A percentile compares a stretch with the other conserved stretches of the same genome.
These are phyloP conservation scores for Hypsizygus marmoreus DNA, from an alignment of 768 basidiomycete genomes.

Conservation along the genomic window DNA sequence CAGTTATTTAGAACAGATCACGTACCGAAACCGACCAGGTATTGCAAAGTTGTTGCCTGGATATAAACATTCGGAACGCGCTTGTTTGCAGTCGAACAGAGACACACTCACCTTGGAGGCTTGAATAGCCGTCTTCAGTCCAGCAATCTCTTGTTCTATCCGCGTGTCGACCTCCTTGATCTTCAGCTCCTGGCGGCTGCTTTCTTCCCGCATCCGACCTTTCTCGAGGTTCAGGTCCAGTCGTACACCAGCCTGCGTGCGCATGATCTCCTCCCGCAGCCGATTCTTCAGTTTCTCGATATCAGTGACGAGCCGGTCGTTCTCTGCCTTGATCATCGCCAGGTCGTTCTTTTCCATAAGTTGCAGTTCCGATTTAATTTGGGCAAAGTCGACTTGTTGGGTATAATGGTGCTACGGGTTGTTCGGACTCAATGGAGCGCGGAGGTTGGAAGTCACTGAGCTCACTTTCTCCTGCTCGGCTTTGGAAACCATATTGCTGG, in stretches of 20 bases:
- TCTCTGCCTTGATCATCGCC: slow-evolving; percentile 93
- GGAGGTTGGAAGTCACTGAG: neutral
- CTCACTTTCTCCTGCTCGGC: slow-evolving; percentile 94
- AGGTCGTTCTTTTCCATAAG: slow-evolving; percentile 97
- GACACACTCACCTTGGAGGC: slow-evolving; percentile 67
- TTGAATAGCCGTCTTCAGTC: slow-evolving; percentile 79
- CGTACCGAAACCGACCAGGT: slow-evolving; percentile 85
- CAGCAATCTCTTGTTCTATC: slow-evolving; percentile 95
- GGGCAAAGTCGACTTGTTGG: slow-evolving; percentile 95
- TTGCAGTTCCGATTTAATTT: slow-evolving; percentile 94
- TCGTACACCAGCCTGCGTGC: slow-evolving; percentile 91
- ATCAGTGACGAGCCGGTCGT: slow-evolving; percentile 88
- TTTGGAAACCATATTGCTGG: slow-evolving; percentile 93
- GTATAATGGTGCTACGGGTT: slow-evolving; percentile 78
- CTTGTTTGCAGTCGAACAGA: neutral
- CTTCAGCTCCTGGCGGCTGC: slow-evolving; percentile 88
- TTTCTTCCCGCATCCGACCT: slow-evolving; percentile 92
- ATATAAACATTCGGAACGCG: no score
- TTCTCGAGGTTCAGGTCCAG: slow-evolving; percentile 97
- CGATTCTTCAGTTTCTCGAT: slow-evolving; percentile 95
- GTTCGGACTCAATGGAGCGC: neutral
- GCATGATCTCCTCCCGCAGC: slow-evolving; percentile 86
- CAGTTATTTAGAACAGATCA: slow-evolving; percentile 11
- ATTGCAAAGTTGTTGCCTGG: slow-evolving; percentile 84
- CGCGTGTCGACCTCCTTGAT: slow-evolving; percentile 97